A percentile compares a stretch with the other conserved stretches of the same genome.
Conservation (phyloP, 306 rosid genomes). For the Cyamopsis tetragonoloba region DNA sequence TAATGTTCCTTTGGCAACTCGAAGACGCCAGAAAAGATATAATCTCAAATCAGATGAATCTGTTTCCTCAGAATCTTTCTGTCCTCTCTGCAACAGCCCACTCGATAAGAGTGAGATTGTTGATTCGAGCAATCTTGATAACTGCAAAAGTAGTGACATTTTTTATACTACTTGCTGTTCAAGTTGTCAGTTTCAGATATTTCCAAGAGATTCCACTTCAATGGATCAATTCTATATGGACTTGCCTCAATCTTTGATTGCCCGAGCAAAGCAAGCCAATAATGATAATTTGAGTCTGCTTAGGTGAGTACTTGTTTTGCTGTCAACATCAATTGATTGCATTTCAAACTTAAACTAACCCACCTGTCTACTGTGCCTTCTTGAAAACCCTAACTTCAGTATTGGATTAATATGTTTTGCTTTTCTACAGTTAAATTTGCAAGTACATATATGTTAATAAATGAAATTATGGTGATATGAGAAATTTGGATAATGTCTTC, state of each 20-base stretch:
- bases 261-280: conserved; percentile 48
- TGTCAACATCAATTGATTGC: neutral
- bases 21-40: conserved; percentile 84
- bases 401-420: neutral
- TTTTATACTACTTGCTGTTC: conserved; percentile 59
- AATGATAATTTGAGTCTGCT: conserved; percentile 30
- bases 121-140: conserved; percentile 35
- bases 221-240: conserved; percentile 45
- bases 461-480: neutral
- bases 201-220: conserved; percentile 53
- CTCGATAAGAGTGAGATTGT: conserved; percentile 62
- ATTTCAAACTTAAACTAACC: conserved; percentile 9
- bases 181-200: conserved; percentile 84
- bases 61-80: conserved; percentile 73
- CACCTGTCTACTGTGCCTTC: neutral
- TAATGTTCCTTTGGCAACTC: conserved; percentile 66
- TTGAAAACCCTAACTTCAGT: neutral
- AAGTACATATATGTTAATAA: neutral
- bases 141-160: conserved; percentile 24
- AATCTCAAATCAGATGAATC: conserved; percentile 66
- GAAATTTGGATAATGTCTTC: neutral
- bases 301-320: conserved; percentile 53
- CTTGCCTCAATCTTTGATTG: conserved; percentile 52
- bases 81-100: conserved; percentile 76
- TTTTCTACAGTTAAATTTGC: neutral